Conservation (phyloP, 1,284 basidiomycete species). For the Trametes versicolor region DNA sequence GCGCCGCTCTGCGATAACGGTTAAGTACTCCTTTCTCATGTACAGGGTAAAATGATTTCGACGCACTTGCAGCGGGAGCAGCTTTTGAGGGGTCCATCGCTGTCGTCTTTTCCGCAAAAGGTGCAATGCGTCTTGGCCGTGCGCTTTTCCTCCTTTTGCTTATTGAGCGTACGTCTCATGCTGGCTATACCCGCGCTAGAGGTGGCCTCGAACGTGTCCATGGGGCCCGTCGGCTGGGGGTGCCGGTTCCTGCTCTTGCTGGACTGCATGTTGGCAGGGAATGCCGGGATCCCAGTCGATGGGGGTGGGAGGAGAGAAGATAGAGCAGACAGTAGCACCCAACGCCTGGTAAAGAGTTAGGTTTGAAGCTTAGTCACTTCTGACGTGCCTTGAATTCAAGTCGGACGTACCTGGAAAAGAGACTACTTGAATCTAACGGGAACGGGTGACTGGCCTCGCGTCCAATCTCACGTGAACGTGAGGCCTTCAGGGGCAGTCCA, state of each 20-base stretch:
- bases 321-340: too few relatives aligned
- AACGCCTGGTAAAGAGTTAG: background rate
- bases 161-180: slow-evolving; percentile 13
- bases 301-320: slow-evolving; percentile 5
- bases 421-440: too few relatives aligned
- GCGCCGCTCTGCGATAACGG: slow-evolving; percentile 12
- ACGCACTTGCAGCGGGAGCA: slow-evolving; percentile 34
- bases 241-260: slow-evolving; percentile 18
- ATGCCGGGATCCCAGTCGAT: background rate
- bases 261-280: slow-evolving; percentile 18
- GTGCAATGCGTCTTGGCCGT: slow-evolving; percentile 13
- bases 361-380: background rate
- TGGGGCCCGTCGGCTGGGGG: slow-evolving; percentile 17
- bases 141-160: slow-evolving; percentile 11
- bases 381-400: background rate
- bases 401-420: too few relatives aligned
- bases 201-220: slow-evolving; percentile 19
- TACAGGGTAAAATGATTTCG: background rate
- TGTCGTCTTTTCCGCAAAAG: slow-evolving; percentile 21
- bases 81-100: slow-evolving; percentile 12
- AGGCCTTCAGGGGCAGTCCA: too few relatives aligned
- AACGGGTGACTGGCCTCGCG: slow-evolving; percentile 1
- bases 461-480: too few relatives aligned
- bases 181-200: slow-evolving; percentile 20
- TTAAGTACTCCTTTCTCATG: background rate